phyloP scores from a whole-genome alignment of 805 yeast genomes.

The Kodamaea kakaduensis region DNA sequence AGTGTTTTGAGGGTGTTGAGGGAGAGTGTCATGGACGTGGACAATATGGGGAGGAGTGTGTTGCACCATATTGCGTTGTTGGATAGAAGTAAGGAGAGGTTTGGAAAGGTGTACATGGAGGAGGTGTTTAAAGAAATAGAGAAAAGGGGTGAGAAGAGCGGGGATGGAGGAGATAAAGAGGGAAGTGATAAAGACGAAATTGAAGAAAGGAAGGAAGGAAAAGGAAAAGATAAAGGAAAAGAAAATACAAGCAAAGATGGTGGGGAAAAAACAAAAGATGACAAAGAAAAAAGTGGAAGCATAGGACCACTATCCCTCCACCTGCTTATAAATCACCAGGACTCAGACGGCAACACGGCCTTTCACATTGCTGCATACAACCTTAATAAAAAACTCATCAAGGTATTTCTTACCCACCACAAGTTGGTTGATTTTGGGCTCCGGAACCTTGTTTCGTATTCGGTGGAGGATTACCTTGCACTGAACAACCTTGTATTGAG shows the following conservation, averaged over 20 bases:
- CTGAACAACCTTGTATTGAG: conserved; percentile 25
- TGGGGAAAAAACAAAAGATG: conserved; percentile 20
- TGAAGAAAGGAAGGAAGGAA: too few species aligned
- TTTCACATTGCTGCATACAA: conserved; percentile 76
- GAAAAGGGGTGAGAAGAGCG: not conserved
- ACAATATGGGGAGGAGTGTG: conserved; percentile 37
- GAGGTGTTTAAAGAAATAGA: conserved; percentile 21
- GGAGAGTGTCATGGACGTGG: conserved; percentile 36
- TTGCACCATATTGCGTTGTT: conserved; percentile 39
- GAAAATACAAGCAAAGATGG: not conserved
- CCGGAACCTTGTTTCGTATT: conserved; percentile 22
- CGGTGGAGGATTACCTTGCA: conserved; percentile 27
- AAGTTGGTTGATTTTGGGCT: conserved; percentile 22
- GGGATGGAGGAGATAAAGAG: conserved; percentile 9
- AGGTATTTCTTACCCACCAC: conserved; percentile 23
- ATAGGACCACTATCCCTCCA: too few species aligned
- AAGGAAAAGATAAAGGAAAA: conserved; percentile 17
- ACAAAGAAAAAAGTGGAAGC: too few species aligned
- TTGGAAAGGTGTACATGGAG: conserved; percentile 38
- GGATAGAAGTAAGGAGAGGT: conserved; percentile 32
- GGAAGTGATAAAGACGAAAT: not conserved
- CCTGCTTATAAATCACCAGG: conserved; percentile 84
- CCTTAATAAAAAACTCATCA: conserved; percentile 22
- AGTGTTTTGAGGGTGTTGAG: conserved; percentile 29
- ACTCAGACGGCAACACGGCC: conserved; percentile 92